Evolutionary conservation across 1,284 basidiomycete genomes (phyloP), one percentile per base, ranked within the genome.

Genomic region (Lignosus rhinocerotis): DNA sequence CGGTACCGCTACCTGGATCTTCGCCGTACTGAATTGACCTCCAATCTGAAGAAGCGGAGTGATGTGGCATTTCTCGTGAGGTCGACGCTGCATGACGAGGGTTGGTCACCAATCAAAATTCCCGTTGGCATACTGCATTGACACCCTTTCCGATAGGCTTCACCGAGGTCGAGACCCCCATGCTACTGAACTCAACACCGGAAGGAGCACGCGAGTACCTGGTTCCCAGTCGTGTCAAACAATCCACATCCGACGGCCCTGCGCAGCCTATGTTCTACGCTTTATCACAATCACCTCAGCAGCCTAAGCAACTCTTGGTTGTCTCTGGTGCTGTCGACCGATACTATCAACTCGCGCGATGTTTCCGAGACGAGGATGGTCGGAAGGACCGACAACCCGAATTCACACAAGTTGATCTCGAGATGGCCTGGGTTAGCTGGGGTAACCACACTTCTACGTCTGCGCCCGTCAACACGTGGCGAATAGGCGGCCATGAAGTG

Each of bases 171-270:
- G 95, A 98, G 74, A 98, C 96, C 0, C 96, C 95, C 14, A 81
- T 96, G 55, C 80, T 98, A n/a, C 84, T 98, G 39, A 89, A 92
- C 69, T 96, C 94, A 2, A 92, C 94, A 2, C 94, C 94, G 1
- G 96, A 98, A 76, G 95, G 96, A 32, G 95, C 95, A 0, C 83
- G 95, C 61, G 96, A 98, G 71, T 98, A 94, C 70, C 84, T 98
- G 45, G 95, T 98, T 42, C 95, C 96, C 32, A 87, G 90, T n/a
- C 88, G 96, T 49, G 68, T 80, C 44, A 70, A 72, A 43, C 59
- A 70, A 38, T 42, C 64, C 6, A 57, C 64, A 7, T 55, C 61
- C 9, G 51, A 47, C 25, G 30, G 45, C 2, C n/a, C 60, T 34
- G 41, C 64, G 3, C 63, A 68, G 45, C 86, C 94, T 3, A 77